Base-by-base conservation (phyloP, 2,329 filamentous ascomycete species). In the Aspergillus costaricaensis region DNA sequence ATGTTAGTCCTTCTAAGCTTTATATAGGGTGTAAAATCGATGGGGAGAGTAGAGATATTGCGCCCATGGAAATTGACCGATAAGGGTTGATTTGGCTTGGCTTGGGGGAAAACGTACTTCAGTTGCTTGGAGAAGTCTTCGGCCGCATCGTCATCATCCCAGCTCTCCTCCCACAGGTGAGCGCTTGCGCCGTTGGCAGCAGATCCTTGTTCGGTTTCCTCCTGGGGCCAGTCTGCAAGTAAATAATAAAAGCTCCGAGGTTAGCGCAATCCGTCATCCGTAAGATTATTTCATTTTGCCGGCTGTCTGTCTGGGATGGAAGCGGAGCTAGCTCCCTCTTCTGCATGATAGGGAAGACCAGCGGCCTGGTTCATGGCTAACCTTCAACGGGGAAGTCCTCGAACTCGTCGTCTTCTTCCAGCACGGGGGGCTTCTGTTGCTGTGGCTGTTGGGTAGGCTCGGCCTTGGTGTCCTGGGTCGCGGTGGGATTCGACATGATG, bases 81-180 rank as follows among this genome's bases (percentile, higher is more conserved):
- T 30, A 19, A 58, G 39, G 21, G 36, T 10, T 4, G 43, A 14
- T 41, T 6, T n/a, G 15, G 2, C 2, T 43, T 49, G 23, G 10
- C 10, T 39, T 44, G n/a, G 51, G 25, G 30, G 23, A 23, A 53
- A 57, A 83, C 89, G 68, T 78, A 96, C 94, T 92, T 96, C 73
- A 99, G 81, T 82, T 98, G 94, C 72, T 91, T 86, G 12, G 92
- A 95, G 77, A 99, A 99, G 73, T 99, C 95, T 75, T 99, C 95
- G 71, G 86, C 95, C 67, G 92, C 95, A 79, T 98, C 95, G 76
- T 98, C 94, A 73, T 99, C 95, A 74, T 99, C 95, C 95, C 95
- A 99, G 83, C 92, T 97, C 84, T 99, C 95, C 80, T 99, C 95
- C 95, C 95, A 99, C 57, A 99, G 83, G 81, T 98, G 93, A 76